phyloP scores from a whole-genome alignment of 495 filamentous ascomycete genomes.

The Trichodelitschia bisporula region DNA sequence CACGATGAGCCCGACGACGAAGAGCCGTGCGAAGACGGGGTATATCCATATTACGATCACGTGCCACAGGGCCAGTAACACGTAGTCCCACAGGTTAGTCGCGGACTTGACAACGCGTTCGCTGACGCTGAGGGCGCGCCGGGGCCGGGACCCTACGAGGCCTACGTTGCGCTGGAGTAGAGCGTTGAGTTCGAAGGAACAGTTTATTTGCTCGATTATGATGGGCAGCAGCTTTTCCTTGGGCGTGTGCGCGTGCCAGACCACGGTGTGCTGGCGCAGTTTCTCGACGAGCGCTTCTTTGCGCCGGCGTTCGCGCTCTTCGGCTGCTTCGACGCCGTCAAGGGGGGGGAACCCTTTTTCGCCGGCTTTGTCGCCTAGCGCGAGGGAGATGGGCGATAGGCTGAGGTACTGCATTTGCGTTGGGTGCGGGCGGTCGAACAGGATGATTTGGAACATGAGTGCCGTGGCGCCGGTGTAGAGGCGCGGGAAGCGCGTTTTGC shows the following conservation, averaged over 20 bases:
- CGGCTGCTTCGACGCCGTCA: conserved; percentile 31
- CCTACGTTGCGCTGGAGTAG: conserved; percentile 71
- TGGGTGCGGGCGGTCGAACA: conserved; percentile 71
- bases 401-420: conserved; percentile 93
- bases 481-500: conserved; percentile 32
- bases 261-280: conserved; percentile 63
- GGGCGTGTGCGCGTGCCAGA: conserved; percentile 45
- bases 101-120: conserved; percentile 91
- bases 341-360: conserved; percentile 10
- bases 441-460: conserved; percentile 58
- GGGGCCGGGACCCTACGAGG: conserved; percentile 52
- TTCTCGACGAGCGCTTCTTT: conserved; percentile 56
- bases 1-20: conserved; percentile 53
- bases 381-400: conserved; percentile 64
- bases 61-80: conserved; percentile 42
- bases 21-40: conserved; percentile 46
- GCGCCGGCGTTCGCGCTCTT: conserved; percentile 33
- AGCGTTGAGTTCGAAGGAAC: conserved; percentile 66
- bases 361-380: conserved; percentile 50
- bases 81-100: conserved; percentile 51
- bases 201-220: conserved; percentile 91
- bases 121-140: conserved; percentile 72
- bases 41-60: conserved; percentile 51
- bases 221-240: conserved; percentile 61
- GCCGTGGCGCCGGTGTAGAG: conserved; percentile 35